Evolutionary conservation across 176 grass and related monocot genomes (phyloP), one percentile per base, ranked within the genome.

Genomic region (Oryza glumipatula): DNA sequence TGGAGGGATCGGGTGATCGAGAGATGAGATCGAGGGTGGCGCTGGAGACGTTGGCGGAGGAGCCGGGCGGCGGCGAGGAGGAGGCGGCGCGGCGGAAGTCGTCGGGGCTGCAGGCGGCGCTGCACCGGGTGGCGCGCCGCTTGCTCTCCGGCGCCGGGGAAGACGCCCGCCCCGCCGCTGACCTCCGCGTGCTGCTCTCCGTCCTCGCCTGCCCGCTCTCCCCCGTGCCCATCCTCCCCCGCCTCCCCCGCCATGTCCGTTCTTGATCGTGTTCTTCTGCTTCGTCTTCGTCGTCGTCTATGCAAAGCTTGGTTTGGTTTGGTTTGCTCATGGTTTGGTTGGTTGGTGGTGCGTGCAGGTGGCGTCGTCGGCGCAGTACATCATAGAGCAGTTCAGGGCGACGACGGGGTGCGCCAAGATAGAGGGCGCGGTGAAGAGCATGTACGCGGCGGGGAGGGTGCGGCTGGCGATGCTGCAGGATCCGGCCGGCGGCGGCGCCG

Each of bases 21-120:
- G 16, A 70, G 82, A 89, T 86, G 86, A 80, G 87, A 16, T 67
- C 86, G 68, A 85, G 79, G 73, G 93, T 88, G 94, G 90, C 80
- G 49, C 89, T 99, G 72, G 94, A 94, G 84, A 88, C 94, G 70
- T 86, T 99, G 47, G 91, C 94, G n/a, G 97, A 99, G 92, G 94
- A 99, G 90, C 97, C 97, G 9, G 89, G 75, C 75, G 97, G 93
- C 16, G 82, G 85, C 30, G 91, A 86, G n/a, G 91, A 86, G 16
- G 81, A 80, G 9, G 78, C 68, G 23, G 44, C 89, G 76, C 83
- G 85, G 17, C 76, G 71, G 65, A 70, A 65, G 33, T 30, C 85
- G 33, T 30, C 85, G 0, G 89, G 89, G 0, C 76, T 91, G 17
- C 76, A 91, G 9, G 85, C 85, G 1, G 77, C 81, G 51, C 85